Evolutionary conservation across 2,329 filamentous ascomycete species (phyloP).

Genomic region (Xylariaceae sp.): DNA sequence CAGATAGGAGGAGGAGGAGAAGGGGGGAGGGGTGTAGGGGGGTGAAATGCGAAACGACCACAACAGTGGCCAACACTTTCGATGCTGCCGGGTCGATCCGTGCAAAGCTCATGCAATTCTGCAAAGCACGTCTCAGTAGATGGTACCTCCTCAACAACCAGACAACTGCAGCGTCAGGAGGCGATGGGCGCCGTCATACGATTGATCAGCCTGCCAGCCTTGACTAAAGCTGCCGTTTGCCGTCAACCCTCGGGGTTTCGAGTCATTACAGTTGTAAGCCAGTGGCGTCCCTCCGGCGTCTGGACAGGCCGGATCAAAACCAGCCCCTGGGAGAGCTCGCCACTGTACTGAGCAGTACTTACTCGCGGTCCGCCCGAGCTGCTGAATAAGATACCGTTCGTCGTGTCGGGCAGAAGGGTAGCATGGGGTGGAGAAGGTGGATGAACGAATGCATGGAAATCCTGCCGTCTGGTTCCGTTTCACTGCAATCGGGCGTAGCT

Average conservation of each 20-base stretch:
- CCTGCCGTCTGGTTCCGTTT: constrained; percentile 31
- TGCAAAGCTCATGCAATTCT: constrained; percentile 28
- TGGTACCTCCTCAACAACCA: background rate
- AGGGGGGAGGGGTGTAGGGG: constrained; percentile 13
- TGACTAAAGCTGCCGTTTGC: constrained; percentile 32
- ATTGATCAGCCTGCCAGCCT: constrained; percentile 25
- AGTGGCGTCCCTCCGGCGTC: constrained; percentile 31
- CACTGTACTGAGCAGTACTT: constrained; percentile 28
- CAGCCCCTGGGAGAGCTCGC: constrained; percentile 27
- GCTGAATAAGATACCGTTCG: constrained; percentile 30
- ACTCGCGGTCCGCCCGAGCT: constrained; percentile 25
- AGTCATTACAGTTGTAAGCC: constrained; percentile 21
- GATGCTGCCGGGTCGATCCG: constrained; percentile 27
- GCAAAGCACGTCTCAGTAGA: constrained; percentile 18
- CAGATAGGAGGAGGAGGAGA: constrained; percentile 9
- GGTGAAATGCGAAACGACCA: constrained; percentile 23
- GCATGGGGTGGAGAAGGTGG: constrained; percentile 32
- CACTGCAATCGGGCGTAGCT: constrained; percentile 36
- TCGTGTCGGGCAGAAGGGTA: constrained; percentile 32
- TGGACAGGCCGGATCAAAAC: constrained; percentile 30
- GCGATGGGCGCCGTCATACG: constrained; percentile 21
- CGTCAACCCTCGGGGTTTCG: constrained; percentile 30
- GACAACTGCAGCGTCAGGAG: constrained; percentile 19
- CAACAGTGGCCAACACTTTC: constrained; percentile 29
- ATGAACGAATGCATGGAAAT: constrained; percentile 35